These are phyloP conservation scores for Xylariaceae sp. DNA, from an alignment of 2,329 filamentous ascomycete species.

Conservation along the genomic window DNA sequence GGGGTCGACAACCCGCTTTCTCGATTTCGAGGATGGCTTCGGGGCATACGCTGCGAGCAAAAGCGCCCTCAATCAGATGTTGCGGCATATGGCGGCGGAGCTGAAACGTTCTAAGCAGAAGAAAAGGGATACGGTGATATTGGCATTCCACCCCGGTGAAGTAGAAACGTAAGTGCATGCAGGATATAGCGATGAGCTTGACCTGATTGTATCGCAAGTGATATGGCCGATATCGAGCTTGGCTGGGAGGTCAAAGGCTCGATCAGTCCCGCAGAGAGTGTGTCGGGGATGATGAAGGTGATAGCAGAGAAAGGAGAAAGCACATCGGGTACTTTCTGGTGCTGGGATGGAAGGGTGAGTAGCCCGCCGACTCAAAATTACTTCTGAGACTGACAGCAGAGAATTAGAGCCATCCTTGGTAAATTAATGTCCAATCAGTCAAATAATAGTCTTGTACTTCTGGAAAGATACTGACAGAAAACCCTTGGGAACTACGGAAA, in stretches of 20 bases:
- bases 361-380: no score
- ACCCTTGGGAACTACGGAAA: no score
- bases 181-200: no score
- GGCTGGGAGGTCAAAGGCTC: constrained; percentile 6
- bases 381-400: no score
- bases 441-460: no score
- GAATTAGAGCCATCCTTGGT: no score
- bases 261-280: constrained; percentile 3
- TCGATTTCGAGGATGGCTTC: constrained; percentile 7
- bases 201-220: background rate
- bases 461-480: no score
- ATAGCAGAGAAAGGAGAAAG: constrained; percentile 5
- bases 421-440: no score
- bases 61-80: constrained; percentile 6
- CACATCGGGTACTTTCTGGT: constrained; percentile 5
- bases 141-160: constrained; percentile 7
- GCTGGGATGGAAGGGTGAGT: constrained; percentile 9
- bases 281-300: constrained; percentile 4
- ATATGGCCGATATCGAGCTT: constrained; percentile 5
- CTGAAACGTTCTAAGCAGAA: constrained; percentile 4
- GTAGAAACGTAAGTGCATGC: constrained; percentile 5
- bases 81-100: constrained; percentile 7
- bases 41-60: constrained; percentile 8
- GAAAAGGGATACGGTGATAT: constrained; percentile 6
- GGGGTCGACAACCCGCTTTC: constrained; percentile 2